A percentile compares a stretch with the other conserved stretches of the same genome.
These are phyloP conservation scores for Picochlorum sp. DNA, from an alignment of 139 green algal species.

Conservation along the genomic window DNA sequence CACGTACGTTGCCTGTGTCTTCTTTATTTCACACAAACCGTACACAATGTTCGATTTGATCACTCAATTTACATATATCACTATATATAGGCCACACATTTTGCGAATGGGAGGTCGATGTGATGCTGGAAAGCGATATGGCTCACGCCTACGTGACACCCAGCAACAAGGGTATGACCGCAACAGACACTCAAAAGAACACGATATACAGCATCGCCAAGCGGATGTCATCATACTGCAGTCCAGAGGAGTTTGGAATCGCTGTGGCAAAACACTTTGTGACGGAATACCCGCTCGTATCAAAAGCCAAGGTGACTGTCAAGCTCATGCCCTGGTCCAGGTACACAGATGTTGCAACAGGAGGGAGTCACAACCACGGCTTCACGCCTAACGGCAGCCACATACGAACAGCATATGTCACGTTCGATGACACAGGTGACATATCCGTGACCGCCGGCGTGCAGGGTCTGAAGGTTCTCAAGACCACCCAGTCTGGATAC, in stretches of 20 bases:
- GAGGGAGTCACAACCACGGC: constrained; percentile 27
- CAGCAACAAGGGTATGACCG: constrained; percentile 78
- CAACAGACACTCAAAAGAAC: constrained; percentile 93
- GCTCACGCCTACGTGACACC: constrained; percentile 59
- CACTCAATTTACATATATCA: background rate
- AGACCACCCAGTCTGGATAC: constrained; percentile 93
- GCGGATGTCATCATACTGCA: constrained; percentile 43
- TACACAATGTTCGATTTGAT: no score
- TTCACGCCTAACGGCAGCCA: constrained; percentile 14
- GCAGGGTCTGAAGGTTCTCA: constrained; percentile 60
- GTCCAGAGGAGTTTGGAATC: constrained; percentile 78
- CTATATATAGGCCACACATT: constrained; percentile 54
- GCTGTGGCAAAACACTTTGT: constrained; percentile 81
- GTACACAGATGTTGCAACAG: background rate
- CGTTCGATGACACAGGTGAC: constrained; percentile 39
- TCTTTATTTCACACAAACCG: background rate
- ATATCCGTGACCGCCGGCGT: constrained; percentile 55
- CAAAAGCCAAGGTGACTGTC: constrained; percentile 73
- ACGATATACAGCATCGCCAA: constrained; percentile 83
- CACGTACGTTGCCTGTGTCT: constrained; percentile 9
- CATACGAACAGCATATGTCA: constrained; percentile 51
- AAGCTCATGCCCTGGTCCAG: constrained; percentile 81
- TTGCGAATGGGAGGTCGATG: constrained; percentile 73
- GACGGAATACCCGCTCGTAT: constrained; percentile 65
- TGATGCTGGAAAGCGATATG: constrained; percentile 79